Base-by-base conservation (phyloP, 2,329 filamentous ascomycete genomes). In the Gnomoniopsis sp. region DNA sequence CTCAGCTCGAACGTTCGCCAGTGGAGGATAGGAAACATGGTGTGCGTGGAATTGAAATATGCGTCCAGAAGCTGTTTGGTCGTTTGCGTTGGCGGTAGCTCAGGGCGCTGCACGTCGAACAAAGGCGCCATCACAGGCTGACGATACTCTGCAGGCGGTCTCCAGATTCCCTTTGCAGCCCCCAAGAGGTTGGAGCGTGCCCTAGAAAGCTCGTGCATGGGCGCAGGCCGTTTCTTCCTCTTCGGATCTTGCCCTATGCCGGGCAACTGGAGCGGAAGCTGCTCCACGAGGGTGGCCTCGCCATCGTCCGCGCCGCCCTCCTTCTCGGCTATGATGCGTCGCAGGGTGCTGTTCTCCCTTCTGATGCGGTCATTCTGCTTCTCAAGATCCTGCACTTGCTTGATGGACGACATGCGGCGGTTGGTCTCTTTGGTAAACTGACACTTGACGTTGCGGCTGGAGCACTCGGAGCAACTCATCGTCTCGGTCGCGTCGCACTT, bases 401-500 rank as follows among this genome's bases (percentile, higher is more conserved):
- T 99, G 76, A 98, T 98, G 1, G 93, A 98, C 19, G 95, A 98
- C 95, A 99, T 99, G 62, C 95, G 87, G 60, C 95, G 85, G 72
- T 99, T 99, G 14, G 95, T 99, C 75, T 99, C 95, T 76, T 99
- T 99, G 52, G 95, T 99, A 71, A 99, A 99, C 70, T 98, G 93
- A 71, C 95, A 99, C 73, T 96, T 96, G 64, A 98, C 93, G 70
- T 93, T 96, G 64, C 95, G 88, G 72, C 93, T 97, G 4, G 91
- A 95, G 76, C 95, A 99, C 75, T 99, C 95, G 1, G 95, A 97
- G 73, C 95, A 99, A 74, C 93, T 96, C 12, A 90, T 88, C 19
- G 91, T 96, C 71, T 98, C 95, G 17, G 95, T 98, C 34, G 95
- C 95, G 77, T 99, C 95, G 73, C 95, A 99, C 82, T 89, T 89